These are phyloP conservation scores for Xylogone sp. DNA, from an alignment of 2,329 filamentous ascomycete species.

Conservation along the genomic window DNA sequence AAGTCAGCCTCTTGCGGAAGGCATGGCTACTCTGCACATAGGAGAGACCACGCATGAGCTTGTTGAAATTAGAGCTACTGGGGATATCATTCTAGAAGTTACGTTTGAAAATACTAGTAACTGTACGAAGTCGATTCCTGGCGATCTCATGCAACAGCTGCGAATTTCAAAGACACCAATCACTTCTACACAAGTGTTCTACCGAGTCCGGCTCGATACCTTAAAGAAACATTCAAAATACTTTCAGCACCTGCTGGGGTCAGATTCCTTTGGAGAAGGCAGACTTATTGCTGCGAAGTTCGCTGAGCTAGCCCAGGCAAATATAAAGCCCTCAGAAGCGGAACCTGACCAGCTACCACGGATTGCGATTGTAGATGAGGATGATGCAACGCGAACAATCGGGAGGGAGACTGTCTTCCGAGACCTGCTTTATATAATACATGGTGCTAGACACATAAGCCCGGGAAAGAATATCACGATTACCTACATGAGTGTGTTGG, in stretches of 20 bases:
- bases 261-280: conserved; percentile 61
- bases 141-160: conserved; percentile 41
- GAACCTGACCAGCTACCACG: conserved; percentile 53
- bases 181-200: conserved; percentile 32
- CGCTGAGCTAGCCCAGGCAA: conserved; percentile 39
- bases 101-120: conserved; percentile 56
- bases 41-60: conserved; percentile 26
- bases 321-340: conserved; percentile 45
- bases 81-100: conserved; percentile 65
- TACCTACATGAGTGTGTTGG: conserved; percentile 60
- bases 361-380: conserved; percentile 63
- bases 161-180: conserved; percentile 17
- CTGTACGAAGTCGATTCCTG: conserved; percentile 45
- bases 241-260: conserved; percentile 63
- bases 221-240: conserved; percentile 64
- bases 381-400: conserved; percentile 59
- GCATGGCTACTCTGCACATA: conserved; percentile 13
- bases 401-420: conserved; percentile 59
- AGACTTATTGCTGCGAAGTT: conserved; percentile 49
- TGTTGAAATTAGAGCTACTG: conserved; percentile 49
- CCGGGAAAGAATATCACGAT: conserved; percentile 46
- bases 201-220: conserved; percentile 54
- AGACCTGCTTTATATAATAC: conserved; percentile 65
- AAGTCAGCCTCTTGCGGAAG: conserved; percentile 2
- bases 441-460: conserved; percentile 39